Evolutionary conservation across 305 asterid species (phyloP), one percentile per base, ranked within the genome.

Genomic region (Plantago lanceolata): DNA sequence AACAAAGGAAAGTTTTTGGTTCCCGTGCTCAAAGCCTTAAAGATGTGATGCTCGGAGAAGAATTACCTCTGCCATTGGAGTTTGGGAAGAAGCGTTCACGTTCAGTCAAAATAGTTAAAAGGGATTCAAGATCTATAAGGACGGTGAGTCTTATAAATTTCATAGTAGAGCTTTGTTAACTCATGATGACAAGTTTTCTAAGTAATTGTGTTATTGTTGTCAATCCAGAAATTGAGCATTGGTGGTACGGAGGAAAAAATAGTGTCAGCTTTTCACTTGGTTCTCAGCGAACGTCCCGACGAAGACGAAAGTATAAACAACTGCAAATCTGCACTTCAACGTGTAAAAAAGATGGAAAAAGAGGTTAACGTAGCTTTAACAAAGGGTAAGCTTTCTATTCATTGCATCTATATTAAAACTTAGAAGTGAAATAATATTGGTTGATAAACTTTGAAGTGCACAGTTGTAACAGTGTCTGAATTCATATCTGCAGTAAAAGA

Each of bases 1-100:
- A 92, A 80, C 89, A 86, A 79, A 79, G 98, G 74, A 82, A 69
- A 71, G 98, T 92, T 66, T 92, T 92, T 74, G 98, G 98, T 64
- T 86, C 96, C 66, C 89, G 69, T 66, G 62, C 85, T 33, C 77
- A 82, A 78, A 78, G 75, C 75, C 88, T 92, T 64, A 86, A 80
- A 73, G 93, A 84, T 66, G 68, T 80, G 37, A 85, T 92, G 90
- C 90, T 89, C 45, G 91, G 93, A 74, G 90, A 78, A 65, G 90
- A 86, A 74, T 53, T 71, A 29, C 96, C 98, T 64, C 87, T 85
- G 15, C 88, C 96, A 28, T 76, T 88, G 76, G 88, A 83, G 71
- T 77, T 89, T 40, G 75, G 76, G 68, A 89, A 80, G 71, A 92
- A 89, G 67, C 88, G 97, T 28, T 71, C 85, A 62, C 95, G 94